phyloP scores from a whole-genome alignment of 2,329 filamentous ascomycete genomes.

The Dothistroma septosporum region DNA sequence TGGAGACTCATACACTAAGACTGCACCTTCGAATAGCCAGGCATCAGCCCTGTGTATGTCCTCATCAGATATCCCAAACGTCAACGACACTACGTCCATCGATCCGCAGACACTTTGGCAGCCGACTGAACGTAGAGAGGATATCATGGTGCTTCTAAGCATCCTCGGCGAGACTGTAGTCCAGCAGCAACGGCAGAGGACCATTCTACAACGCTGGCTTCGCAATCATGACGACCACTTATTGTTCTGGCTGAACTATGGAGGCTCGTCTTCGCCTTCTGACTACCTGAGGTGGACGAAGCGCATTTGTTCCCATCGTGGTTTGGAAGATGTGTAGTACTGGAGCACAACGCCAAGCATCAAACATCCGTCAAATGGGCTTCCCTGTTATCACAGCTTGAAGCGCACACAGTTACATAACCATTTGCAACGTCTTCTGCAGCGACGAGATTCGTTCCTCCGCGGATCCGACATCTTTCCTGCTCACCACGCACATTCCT shows the following conservation, averaged over 20 bases:
- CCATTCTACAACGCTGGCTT: conserved; percentile 1
- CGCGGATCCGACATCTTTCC: not conserved
- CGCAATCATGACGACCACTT: conserved; percentile 6
- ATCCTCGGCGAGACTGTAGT: not conserved
- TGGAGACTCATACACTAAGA: not conserved
- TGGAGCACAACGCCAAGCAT: not conserved
- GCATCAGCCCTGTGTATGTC: not conserved
- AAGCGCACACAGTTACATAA: not conserved
- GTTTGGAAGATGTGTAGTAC: not conserved
- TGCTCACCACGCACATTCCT: not conserved
- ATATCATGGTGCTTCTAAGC: not conserved
- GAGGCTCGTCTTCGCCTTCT: not conserved
- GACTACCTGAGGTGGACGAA: conserved; percentile 2
- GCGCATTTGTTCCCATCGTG: not conserved
- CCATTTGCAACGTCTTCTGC: not conserved
- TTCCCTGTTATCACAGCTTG: not conserved
- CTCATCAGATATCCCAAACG: not conserved
- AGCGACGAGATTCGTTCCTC: not conserved
- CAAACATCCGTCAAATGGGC: not conserved
- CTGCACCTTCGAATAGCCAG: not conserved
- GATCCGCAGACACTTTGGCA: not conserved
- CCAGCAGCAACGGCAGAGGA: not conserved
- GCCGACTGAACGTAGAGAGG: not conserved
- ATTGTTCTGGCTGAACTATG: conserved; percentile 10
- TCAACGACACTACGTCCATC: not conserved